Base-by-base conservation (phyloP, 768 basidiomycete genomes). In the Kondoa subrosea region DNA sequence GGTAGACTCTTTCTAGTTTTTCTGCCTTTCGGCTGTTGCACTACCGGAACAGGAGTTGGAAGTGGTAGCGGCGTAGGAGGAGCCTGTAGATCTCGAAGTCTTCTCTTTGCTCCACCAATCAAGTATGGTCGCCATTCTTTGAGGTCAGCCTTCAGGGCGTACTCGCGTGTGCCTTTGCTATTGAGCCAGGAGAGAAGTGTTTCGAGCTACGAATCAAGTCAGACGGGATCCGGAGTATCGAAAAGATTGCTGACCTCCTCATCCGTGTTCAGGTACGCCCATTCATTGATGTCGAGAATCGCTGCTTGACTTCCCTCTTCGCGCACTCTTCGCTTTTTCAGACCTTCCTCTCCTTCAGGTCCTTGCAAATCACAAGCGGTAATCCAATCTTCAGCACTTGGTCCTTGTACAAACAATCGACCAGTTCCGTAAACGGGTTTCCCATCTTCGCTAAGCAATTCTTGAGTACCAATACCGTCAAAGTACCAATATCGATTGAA, bases 321-420 rank as follows among this genome's bases (percentile, higher is more conserved):
- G 81, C 50, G 31, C 61, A 17, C 34, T 40, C 33, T 60, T 70
- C n/a, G 60, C 64, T 16, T 64, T 40, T 15, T 74, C 68, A 65
- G 25, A 4, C 32, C 64, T 32, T 34, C 64, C 30, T 32, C 33
- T 14, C 34, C 64, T 16, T 63, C 61, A 4, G 16, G 21, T 12
- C 30, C 34, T 32, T n/a, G 33, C 29, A 56, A 12, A 32, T 67
- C 68, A 21, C 57, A 40, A 73, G 88, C 77, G n/a, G 87, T 76
- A 68, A 88, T 86, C 67, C 83, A 72, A 70, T 96, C 95, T 74
- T 85, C 83, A 72, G 86, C 84, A 71, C 86, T 88, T 29, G 89
- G 89, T 0, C 93, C 95, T 77, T 99, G 95, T 31, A 99, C 77
- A 76, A 96, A 95, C 61, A 99, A 75, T 65, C 93, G 80, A 3